phyloP scores from a whole-genome alignment of 2,329 filamentous ascomycete genomes.

The Fusarium virguliforme region DNA sequence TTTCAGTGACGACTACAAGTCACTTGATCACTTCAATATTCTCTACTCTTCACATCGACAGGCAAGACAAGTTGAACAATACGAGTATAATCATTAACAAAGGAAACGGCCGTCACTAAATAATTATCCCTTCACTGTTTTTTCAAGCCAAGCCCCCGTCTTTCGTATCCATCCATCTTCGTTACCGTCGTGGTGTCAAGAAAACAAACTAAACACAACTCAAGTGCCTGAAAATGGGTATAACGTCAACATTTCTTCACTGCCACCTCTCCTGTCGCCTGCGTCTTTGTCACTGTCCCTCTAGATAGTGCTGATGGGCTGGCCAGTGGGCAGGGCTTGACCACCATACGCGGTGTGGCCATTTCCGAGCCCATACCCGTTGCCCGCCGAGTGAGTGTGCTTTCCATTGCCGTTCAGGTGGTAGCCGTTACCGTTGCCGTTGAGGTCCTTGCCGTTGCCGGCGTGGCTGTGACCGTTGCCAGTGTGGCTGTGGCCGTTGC shows the following conservation, averaged over 20 bases:
- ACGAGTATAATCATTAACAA: slow-evolving; percentile 40
- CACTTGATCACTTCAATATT: no score
- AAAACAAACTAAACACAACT: slow-evolving; percentile 40
- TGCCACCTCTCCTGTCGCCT: slow-evolving; percentile 14
- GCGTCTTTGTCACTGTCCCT: slow-evolving; percentile 15
- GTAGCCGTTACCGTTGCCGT: slow-evolving; percentile 25
- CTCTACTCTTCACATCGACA: neutral
- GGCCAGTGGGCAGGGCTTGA: slow-evolving; percentile 27
- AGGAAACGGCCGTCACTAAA: slow-evolving; percentile 40
- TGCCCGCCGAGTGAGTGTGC: slow-evolving; percentile 37
- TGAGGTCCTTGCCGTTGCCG: slow-evolving; percentile 36
- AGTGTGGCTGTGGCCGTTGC: slow-evolving; percentile 10
- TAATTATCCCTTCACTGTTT: slow-evolving; percentile 31
- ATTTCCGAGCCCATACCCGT: slow-evolving; percentile 29
- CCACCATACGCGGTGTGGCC: slow-evolving; percentile 21
- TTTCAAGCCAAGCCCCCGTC: slow-evolving; percentile 32
- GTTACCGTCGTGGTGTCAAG: slow-evolving; percentile 45
- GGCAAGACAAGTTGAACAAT: slow-evolving; percentile 35
- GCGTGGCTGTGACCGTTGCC: slow-evolving; percentile 24
- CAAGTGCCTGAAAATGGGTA: slow-evolving; percentile 47
- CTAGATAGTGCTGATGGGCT: slow-evolving; percentile 43
- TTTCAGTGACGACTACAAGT: no score
- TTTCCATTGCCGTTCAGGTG: slow-evolving; percentile 34
- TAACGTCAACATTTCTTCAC: slow-evolving; percentile 40
- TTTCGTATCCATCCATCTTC: slow-evolving; percentile 37